Evolutionary conservation across 345 rosid species (phyloP), one percentile per base, ranked within the genome.

Genomic region (Capsella bursapastoris): DNA sequence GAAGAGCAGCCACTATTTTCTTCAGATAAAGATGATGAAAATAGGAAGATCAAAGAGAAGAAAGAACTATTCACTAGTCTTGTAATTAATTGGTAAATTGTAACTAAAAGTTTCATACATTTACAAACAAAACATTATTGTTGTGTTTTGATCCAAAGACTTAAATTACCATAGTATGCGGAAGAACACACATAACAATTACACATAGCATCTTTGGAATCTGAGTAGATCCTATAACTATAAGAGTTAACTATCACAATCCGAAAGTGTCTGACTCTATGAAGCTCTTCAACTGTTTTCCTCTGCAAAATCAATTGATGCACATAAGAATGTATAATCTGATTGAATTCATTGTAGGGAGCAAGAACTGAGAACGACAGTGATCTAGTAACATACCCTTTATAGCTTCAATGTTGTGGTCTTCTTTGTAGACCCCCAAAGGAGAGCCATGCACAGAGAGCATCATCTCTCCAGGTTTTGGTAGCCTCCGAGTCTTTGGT

Each of bases 401-500:
- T 78, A 95, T 95, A 31, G 90, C 90, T 84, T 83, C 98, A 98
- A 95, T 90, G 85, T 83, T 87, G 79, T 86, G 85, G 51, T 92
- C 97, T 76, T 92, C 94, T 83, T 86, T 85, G 79, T 68, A 95
- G 66, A 89, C 88, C 2, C 99, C 98, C 12, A 92, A 92, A 18
- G 98, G 99, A 74, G 99, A 92, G 56, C 97, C 98, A 73, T 62
- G 96, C 16, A 95, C 90, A 27, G 98, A 92, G 29, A 89, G 87
- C 82, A 90, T 92, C 88, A 92, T 84, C 83, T 95, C 98, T 37
- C 98, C 97, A 64, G 84, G 87, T 76, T 95, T 92, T 1, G 98
- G 98, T 74, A 77, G 82, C 87, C 98, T 85, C 59, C 74, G 50
- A 43, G 91, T 84, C 80, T 86, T 90, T 32, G 99, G 98, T 47